Base-by-base conservation (phyloP, 352 stramenopile species). In the Globisporangium lucens region DNA sequence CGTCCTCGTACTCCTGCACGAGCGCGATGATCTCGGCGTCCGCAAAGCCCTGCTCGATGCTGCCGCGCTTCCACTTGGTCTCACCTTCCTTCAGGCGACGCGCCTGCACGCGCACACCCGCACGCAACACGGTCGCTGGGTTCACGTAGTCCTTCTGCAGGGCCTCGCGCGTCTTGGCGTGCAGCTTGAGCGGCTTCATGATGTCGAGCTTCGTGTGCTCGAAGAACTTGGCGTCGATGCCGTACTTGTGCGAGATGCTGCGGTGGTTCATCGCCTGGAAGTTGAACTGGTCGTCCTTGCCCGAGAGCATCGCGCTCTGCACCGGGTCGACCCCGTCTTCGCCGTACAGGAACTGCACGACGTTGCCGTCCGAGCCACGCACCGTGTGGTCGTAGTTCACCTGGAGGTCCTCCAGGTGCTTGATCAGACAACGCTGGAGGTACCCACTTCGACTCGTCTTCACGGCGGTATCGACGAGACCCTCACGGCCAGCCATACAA, bases 391-490 rank as follows among this genome's bases (percentile, higher is more conserved):
- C 98, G 79, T 99, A 99, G 20, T 75, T 88, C 27, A 99, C 97
- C 74, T 96, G 94, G 13, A 99, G 72, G 61, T 99, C 97, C 72
- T 99, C 98, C 58, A 99, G 79, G 75, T 99, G 96, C 83, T 99
- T 99, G 41, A 99, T 92, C 36, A 99, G 76, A 86, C 98, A 99
- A 62, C 98, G 89, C 82, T 99, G 98, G 17, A 99, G 81, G 75
- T 99, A 99, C 58, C 98, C 98, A 74, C 96, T 99, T 47, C 98
- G 92, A 68, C 94, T 99, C 4, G 98, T 99, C 85, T 99, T 99
- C n/a, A 99, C 98, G 60, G 98, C 98, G 36, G 98, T 99, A 79
- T 99, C 96, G 30, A 99, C 94, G 41, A 99, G 78, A 76, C 98
- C 98, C 86, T 99, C 98, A 71, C 98, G 87, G 17, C 98, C 98